Conservation (phyloP, 768 basidiomycete genomes). For the Sporobolomyces phaffii region DNA sequence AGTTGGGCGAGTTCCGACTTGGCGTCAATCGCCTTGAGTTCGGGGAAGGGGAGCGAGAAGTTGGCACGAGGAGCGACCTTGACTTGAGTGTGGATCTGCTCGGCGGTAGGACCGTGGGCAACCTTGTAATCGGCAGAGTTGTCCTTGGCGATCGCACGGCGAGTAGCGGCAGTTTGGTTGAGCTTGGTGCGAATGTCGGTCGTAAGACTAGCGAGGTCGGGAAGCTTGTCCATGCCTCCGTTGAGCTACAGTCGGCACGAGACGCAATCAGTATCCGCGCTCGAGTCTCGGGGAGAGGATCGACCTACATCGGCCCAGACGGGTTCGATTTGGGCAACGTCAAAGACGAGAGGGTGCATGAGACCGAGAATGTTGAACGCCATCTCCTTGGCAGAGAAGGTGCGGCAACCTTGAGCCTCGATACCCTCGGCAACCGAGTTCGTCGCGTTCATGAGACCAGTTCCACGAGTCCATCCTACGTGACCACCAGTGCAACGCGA, state of each 20-base stretch:
- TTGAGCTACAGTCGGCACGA: constrained; percentile 57
- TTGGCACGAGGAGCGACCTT: constrained; percentile 94
- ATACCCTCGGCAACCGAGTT: constrained; percentile 91
- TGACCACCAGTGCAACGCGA: not conserved
- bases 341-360: constrained; percentile 98
- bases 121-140: constrained; percentile 93
- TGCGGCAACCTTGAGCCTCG: constrained; percentile 86
- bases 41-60: constrained; percentile 92
- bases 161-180: constrained; percentile 80
- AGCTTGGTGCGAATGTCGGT: constrained; percentile 73
- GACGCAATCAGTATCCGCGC: not conserved
- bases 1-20: constrained; percentile 70
- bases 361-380: constrained; percentile 98
- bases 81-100: constrained; percentile 84
- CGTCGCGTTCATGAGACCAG: constrained; percentile 90
- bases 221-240: constrained; percentile 94
- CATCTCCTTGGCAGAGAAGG: constrained; percentile 99
- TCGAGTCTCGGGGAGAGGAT: too few species aligned
- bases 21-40: constrained; percentile 56
- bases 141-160: constrained; percentile 86
- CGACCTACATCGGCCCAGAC: constrained; percentile 73
- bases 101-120: constrained; percentile 81
- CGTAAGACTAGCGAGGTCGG: constrained; percentile 88
- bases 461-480: constrained; percentile 89
- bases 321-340: constrained; percentile 97